Evolutionary conservation across 2,329 filamentous ascomycete species (phyloP).

Genomic region (Calonectria naviculata): DNA sequence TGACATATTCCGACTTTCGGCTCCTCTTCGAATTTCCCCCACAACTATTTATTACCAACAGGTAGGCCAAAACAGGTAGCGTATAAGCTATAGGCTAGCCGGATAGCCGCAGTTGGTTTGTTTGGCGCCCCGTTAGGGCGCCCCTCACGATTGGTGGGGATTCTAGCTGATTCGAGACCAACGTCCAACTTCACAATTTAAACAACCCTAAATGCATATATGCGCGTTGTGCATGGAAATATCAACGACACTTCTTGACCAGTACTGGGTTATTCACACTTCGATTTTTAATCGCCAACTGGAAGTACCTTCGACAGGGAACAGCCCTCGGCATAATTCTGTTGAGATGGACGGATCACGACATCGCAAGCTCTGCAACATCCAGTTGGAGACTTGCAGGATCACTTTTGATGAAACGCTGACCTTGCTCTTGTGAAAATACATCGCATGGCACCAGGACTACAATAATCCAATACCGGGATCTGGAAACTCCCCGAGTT

Average conservation of each 20-base stretch:
- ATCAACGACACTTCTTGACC: not conserved
- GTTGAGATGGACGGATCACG: constrained; percentile 2
- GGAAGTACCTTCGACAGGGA: not conserved
- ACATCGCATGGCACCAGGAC: not conserved
- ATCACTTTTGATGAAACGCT: constrained; percentile 7
- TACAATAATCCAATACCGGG: not conserved
- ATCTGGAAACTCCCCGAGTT: constrained; percentile 11
- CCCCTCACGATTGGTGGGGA: not conserved
- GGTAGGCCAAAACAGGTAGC: not conserved
- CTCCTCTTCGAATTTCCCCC: not conserved
- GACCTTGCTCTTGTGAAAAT: not conserved
- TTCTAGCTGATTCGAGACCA: not conserved
- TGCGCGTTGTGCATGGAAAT: not conserved
- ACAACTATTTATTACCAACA: not conserved
- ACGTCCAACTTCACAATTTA: not conserved
- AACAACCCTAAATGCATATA: not conserved
- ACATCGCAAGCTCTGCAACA: not conserved
- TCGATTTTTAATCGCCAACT: not conserved
- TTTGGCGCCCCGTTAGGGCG: not conserved
- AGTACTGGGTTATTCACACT: not conserved
- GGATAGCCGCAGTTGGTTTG: not conserved
- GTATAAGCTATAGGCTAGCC: not conserved
- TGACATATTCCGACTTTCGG: not conserved
- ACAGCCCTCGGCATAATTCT: not conserved
- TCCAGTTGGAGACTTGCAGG: not conserved